Percentiles rank a stretch among this genome's conserved stretches.
phyloP scores from a whole-genome alignment of 116 monocot species.

The Phalaenopsis hybrid region DNA sequence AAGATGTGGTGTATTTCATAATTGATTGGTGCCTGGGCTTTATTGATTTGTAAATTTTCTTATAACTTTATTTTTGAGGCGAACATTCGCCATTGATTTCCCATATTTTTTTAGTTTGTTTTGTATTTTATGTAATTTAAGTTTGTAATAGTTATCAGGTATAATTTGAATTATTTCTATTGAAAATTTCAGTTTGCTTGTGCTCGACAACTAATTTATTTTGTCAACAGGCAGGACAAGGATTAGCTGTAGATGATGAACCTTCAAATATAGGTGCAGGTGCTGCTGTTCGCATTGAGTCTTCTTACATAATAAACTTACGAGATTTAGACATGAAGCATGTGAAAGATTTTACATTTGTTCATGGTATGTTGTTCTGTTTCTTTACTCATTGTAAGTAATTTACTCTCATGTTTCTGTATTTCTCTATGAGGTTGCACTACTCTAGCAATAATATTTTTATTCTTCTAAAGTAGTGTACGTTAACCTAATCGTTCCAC shows the following conservation, averaged over 20 bases:
- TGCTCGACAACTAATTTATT: slow-evolving; percentile 6
- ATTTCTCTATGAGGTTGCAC: too few relatives aligned
- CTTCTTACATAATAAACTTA: slow-evolving; percentile 82
- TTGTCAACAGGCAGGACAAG: slow-evolving; percentile 65
- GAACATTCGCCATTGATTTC: not conserved
- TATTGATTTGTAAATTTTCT: not conserved
- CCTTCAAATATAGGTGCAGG: slow-evolving; percentile 30
- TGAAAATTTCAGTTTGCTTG: slow-evolving; percentile 4
- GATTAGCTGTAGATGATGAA: slow-evolving; percentile 83
- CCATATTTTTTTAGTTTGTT: slow-evolving; percentile 1
- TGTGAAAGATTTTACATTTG: slow-evolving; percentile 91
- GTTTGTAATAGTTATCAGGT: not conserved
- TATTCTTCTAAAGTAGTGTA: too few relatives aligned
- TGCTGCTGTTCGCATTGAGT: slow-evolving; percentile 63
- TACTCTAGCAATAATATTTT: too few relatives aligned
- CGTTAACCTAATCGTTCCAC: too few relatives aligned
- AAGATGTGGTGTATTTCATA: not conserved
- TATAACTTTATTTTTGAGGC: not conserved
- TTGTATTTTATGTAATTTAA: not conserved
- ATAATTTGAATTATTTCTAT: not conserved
- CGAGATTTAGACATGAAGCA: slow-evolving; percentile 85
- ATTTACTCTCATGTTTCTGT: too few relatives aligned
- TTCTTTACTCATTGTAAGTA: not conserved
- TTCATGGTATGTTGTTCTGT: slow-evolving; percentile 57
- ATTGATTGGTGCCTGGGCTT: not conserved